A percentile compares a stretch with the other conserved stretches of the same genome.
Conservation (phyloP, 2,329 filamentous ascomycete species). For the Trichoderma breve region DNA sequence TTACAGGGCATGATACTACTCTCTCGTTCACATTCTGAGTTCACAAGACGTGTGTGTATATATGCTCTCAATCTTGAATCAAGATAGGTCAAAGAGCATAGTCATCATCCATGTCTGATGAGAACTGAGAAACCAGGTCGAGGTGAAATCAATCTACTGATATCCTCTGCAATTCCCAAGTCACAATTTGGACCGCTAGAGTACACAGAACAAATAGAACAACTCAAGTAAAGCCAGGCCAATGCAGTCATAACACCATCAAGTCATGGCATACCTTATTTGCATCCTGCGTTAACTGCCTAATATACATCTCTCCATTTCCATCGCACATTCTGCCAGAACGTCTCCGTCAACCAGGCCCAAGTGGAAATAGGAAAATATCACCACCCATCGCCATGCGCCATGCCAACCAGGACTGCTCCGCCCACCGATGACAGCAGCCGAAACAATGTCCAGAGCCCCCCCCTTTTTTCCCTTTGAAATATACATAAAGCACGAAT, state of each 20-base stretch:
- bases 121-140: not conserved
- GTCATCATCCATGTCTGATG: not conserved
- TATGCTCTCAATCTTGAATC: not conserved
- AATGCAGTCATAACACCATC: constrained; percentile 1
- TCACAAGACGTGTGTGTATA: not conserved
- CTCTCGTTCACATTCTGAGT: not conserved
- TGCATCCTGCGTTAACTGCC: constrained; percentile 15
- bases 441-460: constrained; percentile 19
- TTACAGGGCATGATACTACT: not conserved
- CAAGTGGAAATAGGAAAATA: constrained; percentile 18
- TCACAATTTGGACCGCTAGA: not conserved
- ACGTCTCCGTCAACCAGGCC: constrained; percentile 8
- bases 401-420: constrained; percentile 22
- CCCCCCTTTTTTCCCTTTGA: constrained; percentile 9
- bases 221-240: not conserved
- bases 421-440: constrained; percentile 22
- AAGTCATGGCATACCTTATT: constrained; percentile 15
- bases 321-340: constrained; percentile 15
- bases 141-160: not conserved
- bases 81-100: not conserved
- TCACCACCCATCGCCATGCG: constrained; percentile 21
- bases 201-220: not conserved
- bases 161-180: not conserved
- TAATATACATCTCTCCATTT: constrained; percentile 21
- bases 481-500: constrained; percentile 20